phyloP scores from a whole-genome alignment of 768 basidiomycete species.

The Ephemerocybe angulata region DNA sequence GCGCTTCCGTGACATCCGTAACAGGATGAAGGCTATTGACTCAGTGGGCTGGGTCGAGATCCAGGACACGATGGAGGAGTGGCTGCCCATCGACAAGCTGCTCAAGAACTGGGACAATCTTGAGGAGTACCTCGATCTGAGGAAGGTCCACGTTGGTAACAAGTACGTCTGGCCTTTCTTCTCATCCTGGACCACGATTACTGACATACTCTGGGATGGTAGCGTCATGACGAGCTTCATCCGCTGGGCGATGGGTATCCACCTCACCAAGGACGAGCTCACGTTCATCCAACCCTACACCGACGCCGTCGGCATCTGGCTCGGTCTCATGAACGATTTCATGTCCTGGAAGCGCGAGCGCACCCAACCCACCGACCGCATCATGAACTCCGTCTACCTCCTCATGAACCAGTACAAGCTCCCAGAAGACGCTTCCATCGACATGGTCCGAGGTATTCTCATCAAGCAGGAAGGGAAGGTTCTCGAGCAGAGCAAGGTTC shows the following conservation, averaged over 20 bases:
- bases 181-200: neutral
- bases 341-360: slow-evolving; percentile 4
- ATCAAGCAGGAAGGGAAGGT: neutral
- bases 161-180: neutral
- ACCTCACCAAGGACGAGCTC: neutral
- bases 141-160: slow-evolving; percentile 1
- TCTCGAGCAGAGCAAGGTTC: neutral
- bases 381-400: neutral
- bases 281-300: neutral
- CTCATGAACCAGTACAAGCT: neutral
- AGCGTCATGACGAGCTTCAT: neutral
- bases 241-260: slow-evolving; percentile 1
- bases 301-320: slow-evolving; percentile 1
- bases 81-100: neutral
- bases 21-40: slow-evolving; percentile 5
- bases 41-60: neutral
- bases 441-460: neutral
- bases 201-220: neutral
- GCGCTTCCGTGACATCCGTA: neutral
- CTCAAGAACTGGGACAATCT: neutral
- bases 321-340: slow-evolving; percentile 1
- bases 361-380: slow-evolving; percentile 1
- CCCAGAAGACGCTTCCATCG: neutral
- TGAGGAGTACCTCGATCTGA: slow-evolving; percentile 1
- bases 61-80: slow-evolving; percentile 1